Evolutionary conservation across 2,329 filamentous ascomycete species (phyloP).

Genomic region (Aureobasidium sp.): DNA sequence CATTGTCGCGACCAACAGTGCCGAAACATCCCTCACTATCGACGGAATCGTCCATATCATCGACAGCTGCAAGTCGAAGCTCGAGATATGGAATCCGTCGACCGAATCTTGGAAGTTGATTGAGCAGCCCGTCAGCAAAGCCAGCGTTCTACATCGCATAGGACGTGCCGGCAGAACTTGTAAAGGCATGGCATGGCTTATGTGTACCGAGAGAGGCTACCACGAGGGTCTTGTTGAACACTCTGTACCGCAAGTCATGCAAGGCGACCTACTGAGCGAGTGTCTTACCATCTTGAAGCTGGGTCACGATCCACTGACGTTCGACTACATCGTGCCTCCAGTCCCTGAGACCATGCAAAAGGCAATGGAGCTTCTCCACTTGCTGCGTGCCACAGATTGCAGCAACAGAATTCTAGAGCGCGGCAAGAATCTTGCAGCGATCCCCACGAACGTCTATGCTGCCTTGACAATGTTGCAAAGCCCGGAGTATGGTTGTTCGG

Average conservation of each 20-base stretch:
- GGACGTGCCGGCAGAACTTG: neutral
- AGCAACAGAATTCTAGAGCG: neutral
- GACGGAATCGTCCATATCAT: constrained; percentile 87
- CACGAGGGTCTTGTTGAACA: neutral
- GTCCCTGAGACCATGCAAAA: neutral
- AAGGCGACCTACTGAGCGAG: neutral
- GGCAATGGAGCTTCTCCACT: neutral
- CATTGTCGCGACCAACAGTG: constrained; percentile 91
- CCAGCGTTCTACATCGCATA: neutral
- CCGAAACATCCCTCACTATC: constrained; percentile 96
- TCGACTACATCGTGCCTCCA: neutral
- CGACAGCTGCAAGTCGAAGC: constrained; percentile 87
- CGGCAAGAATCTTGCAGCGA: neutral
- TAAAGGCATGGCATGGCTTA: neutral
- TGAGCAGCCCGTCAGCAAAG: neutral
- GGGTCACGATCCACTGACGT: neutral
- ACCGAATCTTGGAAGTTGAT: neutral
- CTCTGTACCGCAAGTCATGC: neutral
- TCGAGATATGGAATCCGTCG: constrained; percentile 39
- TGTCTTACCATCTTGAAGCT: neutral
- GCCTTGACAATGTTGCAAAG: neutral
- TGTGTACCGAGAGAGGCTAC: neutral
- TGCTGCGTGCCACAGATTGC: neutral
- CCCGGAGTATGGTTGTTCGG: neutral
- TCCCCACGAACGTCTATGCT: neutral